phyloP scores from a whole-genome alignment of 495 filamentous ascomycete species.

The Aspergillus taichungensis region DNA sequence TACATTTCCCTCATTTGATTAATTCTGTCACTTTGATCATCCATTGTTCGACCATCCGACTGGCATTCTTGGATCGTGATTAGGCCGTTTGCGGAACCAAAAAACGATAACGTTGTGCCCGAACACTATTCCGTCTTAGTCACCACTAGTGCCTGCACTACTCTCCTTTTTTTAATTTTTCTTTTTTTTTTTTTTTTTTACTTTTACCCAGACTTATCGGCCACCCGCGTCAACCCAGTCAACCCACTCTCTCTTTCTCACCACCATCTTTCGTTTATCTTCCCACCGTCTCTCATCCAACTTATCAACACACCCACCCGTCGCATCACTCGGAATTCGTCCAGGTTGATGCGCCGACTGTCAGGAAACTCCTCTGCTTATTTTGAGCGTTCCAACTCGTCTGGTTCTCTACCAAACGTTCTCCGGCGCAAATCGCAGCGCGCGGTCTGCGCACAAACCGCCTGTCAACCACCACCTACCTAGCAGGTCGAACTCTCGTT shows the following conservation, averaged over 20 bases:
- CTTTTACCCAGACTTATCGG: constrained; percentile 9
- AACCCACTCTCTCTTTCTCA: constrained; percentile 9
- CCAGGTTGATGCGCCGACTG: constrained; percentile 22
- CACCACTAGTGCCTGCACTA: no score
- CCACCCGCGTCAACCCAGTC: constrained; percentile 5
- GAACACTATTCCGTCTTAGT: no score
- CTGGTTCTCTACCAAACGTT: constrained; percentile 19
- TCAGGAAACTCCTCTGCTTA: constrained; percentile 5
- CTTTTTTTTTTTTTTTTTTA: not conserved
- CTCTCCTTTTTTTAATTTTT: not conserved
- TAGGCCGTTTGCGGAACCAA: no score
- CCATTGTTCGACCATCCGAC: no score
- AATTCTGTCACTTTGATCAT: no score
- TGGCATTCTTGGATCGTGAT: no score
- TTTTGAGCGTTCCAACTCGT: constrained; percentile 13
- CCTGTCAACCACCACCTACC: constrained; percentile 7
- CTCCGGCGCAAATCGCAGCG: constrained; percentile 30
- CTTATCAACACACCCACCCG: constrained; percentile 6
- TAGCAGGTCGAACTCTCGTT: constrained; percentile 1
- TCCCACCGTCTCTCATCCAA: no score
- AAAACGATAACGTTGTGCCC: no score
- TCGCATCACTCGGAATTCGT: constrained; percentile 25
- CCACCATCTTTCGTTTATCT: constrained; percentile 15
- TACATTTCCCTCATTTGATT: no score
- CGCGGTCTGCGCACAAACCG: constrained; percentile 20